phyloP scores from a whole-genome alignment of 2,329 filamentous ascomycete genomes.

The Phoma herbarum region DNA sequence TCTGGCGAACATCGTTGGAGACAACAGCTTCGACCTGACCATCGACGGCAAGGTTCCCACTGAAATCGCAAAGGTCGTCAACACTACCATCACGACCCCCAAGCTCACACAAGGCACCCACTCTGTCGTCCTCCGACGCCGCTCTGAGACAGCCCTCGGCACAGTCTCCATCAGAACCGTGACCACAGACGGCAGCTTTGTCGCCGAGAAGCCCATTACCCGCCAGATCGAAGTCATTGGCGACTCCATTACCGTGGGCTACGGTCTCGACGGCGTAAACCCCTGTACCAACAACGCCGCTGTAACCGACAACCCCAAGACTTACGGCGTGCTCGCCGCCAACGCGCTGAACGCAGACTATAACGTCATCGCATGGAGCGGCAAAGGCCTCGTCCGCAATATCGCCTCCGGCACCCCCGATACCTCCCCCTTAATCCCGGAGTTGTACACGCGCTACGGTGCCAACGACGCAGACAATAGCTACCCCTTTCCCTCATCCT shows the following conservation, averaged over 20 bases:
- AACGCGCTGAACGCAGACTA: slow-evolving; percentile 55
- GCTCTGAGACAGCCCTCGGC: slow-evolving; percentile 50
- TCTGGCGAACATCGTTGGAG: slow-evolving; percentile 44
- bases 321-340: slow-evolving; percentile 57
- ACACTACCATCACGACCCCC: slow-evolving; percentile 45
- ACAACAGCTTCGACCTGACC: slow-evolving; percentile 47
- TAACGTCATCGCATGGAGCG: slow-evolving; percentile 56
- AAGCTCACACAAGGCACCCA: slow-evolving; percentile 47
- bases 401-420: slow-evolving; percentile 43
- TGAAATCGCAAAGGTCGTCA: slow-evolving; percentile 40
- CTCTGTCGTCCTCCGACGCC: slow-evolving; percentile 52
- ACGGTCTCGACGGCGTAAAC: slow-evolving; percentile 54
- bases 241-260: slow-evolving; percentile 58
- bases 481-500: slow-evolving; percentile 51
- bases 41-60: slow-evolving; percentile 41
- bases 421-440: slow-evolving; percentile 50
- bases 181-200: slow-evolving; percentile 42
- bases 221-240: slow-evolving; percentile 57
- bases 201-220: slow-evolving; percentile 27
- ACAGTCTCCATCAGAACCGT: slow-evolving; percentile 44
- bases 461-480: slow-evolving; percentile 52
- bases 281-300: slow-evolving; percentile 54
- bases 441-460: slow-evolving; percentile 56
- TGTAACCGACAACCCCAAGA: slow-evolving; percentile 53
- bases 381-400: slow-evolving; percentile 56